Evolutionary conservation across 257 asterid species (phyloP), one percentile per base, ranked within the genome.

Genomic region (Ballota nigra): DNA sequence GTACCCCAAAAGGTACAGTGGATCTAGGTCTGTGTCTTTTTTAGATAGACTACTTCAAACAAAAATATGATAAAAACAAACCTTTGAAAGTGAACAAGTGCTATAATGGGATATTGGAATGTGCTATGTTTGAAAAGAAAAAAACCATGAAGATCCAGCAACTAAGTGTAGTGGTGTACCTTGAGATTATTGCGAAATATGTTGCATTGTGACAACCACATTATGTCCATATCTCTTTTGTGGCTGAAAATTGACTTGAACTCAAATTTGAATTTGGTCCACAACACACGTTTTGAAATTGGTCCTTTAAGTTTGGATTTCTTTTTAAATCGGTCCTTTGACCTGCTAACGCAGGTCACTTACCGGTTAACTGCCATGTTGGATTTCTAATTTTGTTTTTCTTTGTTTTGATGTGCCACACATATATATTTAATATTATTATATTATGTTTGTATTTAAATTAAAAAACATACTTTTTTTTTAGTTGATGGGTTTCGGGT

Each of bases 51-150:
- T 59, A 8, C 18, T 62, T 67, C 22, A 26, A 63, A 51, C 22
- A 8, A 19, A 19, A 40, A 29, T 1, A 38, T 5, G 56, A 66
- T 40, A 65, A 13, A 5, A 5, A n/a, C n/a, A 9, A 69, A 19
- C 41, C 31, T 49, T n/a, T 26, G 8, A 38, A 40, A 8, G 53
- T 40, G 66, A 63, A 66, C 33, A 16, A 9, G 13, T 51, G 53
- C 68, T 69, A 52, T 53, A 66, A 16, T 29, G 24, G 1, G 2
- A 36, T 33, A 16, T 47, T 47, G 20, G 55, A 47, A 16, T 47
- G 68, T 70, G 59, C 31, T 64, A 26, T 51, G 19, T 57, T 63
- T 29, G 22, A 49, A 67, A 63, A 63, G n/a, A 45, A 31, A 29
- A 29, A 28, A 26, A 18, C 61, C 22, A 5, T n/a, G 55, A 47